Evolutionary conservation across 2,329 filamentous ascomycete genomes (phyloP), one percentile per base, ranked within the genome.

Genomic region (Nothophaeocryptopus gaeumannii): DNA sequence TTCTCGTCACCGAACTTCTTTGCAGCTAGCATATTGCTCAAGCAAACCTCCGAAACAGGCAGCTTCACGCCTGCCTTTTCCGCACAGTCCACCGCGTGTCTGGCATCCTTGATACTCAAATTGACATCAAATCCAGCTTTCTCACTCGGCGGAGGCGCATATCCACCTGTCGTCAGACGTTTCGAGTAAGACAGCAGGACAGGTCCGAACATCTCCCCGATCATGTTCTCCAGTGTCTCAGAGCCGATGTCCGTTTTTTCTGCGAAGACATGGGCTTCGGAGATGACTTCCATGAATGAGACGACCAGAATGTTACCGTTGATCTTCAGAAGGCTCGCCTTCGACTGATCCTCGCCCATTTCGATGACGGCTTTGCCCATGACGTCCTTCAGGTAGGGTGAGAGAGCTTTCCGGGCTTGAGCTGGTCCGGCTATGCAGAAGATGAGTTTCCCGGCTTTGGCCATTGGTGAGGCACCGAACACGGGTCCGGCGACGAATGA

Each of bases 251-350:
- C 72, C 2, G 70, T 73, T 58, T 71, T 69, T 51, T 75, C 72
- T 12, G 72, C 73, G 47, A 75, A 74, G 30, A 75, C 72, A 51
- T 75, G 73, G 1, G 70, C 68, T 56, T 75, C 73, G 3, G 70
- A 67, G 37, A 75, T 70, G 11, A 71, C 68, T 60, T 75, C 72
- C 65, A 76, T 72, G 63, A 76, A 39, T 10, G 67, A 69, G 5
- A 72, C 65, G 4, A 70, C 72, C 31, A 73, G 61, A 33, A 74
- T 72, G 48, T 74, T 74, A 50, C 72, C 72, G 2, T 71, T 70
- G 54, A 74, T 73, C 61, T 77, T 75, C 45, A 75, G 58, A 39
- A 75, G 54, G 15, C 69, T 70, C 9, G 72, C 66, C 53, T 69
- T 72, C 0, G 63, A 65, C n/a, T 70, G 69, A 40, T 74, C 71